These are phyloP conservation scores for Starmerella vaccinii DNA, from an alignment of 805 yeast species.

Conservation along the genomic window DNA sequence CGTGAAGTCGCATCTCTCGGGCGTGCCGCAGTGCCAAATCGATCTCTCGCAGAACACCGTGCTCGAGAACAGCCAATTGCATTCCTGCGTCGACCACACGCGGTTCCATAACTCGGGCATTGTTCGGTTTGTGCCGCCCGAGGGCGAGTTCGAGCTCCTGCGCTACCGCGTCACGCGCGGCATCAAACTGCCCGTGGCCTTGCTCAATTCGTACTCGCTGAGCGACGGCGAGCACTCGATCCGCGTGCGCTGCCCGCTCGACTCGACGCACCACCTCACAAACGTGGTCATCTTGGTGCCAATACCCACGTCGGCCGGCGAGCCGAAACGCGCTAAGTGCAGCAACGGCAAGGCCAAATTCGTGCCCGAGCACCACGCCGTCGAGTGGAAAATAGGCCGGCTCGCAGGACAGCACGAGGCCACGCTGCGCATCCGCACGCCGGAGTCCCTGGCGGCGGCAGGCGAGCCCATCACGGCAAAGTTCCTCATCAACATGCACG, in stretches of 20 bases:
- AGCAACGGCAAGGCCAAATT: conserved; percentile 61
- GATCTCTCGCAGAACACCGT: conserved; percentile 52
- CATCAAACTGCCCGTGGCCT: conserved; percentile 53
- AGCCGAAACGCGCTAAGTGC: conserved; percentile 22
- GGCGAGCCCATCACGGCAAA: conserved; percentile 51
- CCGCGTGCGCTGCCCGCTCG: conserved; percentile 14
- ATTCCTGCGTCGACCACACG: conserved; percentile 70
- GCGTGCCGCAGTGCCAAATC: conserved; percentile 74
- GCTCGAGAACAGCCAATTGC: conserved; percentile 72
- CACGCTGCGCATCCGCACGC: conserved; percentile 50
- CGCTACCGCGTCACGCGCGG: conserved; percentile 52
- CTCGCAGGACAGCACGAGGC: conserved; percentile 58
- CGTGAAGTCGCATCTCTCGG: conserved; percentile 62
- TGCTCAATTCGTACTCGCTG: conserved; percentile 39
- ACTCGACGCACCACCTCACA: conserved; percentile 11
- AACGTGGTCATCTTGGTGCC: conserved; percentile 64
- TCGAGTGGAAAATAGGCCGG: conserved; percentile 63
- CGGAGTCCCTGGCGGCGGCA: background rate
- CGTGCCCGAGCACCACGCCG: conserved; percentile 51
- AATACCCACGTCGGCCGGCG: conserved; percentile 24
- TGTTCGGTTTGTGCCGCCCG: conserved; percentile 75
- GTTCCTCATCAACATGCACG: conserved; percentile 63
- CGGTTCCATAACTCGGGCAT: conserved; percentile 54
- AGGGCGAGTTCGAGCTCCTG: conserved; percentile 78
- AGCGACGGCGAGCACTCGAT: conserved; percentile 34